Base-by-base conservation (phyloP, 148 eudicot genomes). In the Agrostemma githago region DNA sequence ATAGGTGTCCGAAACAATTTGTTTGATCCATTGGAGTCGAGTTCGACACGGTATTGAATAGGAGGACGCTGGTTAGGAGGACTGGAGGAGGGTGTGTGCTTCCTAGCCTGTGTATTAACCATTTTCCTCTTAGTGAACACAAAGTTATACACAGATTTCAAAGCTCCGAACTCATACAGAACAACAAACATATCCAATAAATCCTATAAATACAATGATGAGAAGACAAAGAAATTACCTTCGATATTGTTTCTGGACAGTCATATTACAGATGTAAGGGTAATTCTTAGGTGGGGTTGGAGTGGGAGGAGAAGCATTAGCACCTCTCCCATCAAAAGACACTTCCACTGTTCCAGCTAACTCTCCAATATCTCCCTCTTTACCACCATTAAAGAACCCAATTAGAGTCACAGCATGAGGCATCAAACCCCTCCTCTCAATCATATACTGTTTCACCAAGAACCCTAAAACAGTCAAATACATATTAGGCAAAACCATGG, bases 211-310 rank as follows among this genome's bases (percentile, higher is more conserved):
- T 9, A 10, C 20, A 16, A 11, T 38, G 8, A 63, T 17, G 9
- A 7, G 12, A 65, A 26, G 15, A 48, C 72, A 26, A 44, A 66
- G 34, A 71, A 67, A 38, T 16, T 72, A 94, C 98, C 98, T 92
- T 61, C 96, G 56, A 63, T 88, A 84, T 5, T 76, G 68, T 85
- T 86, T 81, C 59, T 85, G 84, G 57, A 95, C 99, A 15, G 94
- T 83, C 97, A 95, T 95, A 61, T 92, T 92, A 81, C 96, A 92
- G 5, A 95, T 83, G 68, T 92, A 95, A 15, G 97, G 96, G n/a
- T 81, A 83, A 74, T 90, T 79, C 75, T 78, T 89, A 6, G 99
- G 96, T n/a, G 96, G 88, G 4, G 79, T 81, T 10, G 97, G 97
- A 0, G 97, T 84, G 17, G 97, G 94, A 60, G 92, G 88, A 53